Evolutionary conservation across 129 eudicot species (phyloP), one percentile per base, ranked within the genome.

Genomic region (Escallonia rubra): DNA sequence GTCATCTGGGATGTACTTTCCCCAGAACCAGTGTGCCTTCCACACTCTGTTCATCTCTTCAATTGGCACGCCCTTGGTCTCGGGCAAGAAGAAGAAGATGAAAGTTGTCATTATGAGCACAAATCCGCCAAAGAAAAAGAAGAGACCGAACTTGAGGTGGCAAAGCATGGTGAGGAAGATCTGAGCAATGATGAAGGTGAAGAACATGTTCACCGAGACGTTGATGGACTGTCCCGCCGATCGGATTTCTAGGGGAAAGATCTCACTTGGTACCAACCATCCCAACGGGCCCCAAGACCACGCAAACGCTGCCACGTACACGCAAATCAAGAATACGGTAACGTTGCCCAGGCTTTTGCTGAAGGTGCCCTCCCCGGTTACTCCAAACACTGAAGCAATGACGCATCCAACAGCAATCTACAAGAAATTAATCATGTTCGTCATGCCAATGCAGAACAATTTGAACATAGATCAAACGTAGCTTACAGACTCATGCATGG

Each of bases 251-350:
- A 81, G 0, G 0, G 86, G 82, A 45, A 63, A 72, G 23, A 81
- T 77, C n/a, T 81, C 86, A 49, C 82, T 73, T 0, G 86, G 86
- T 16, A 76, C 79, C 0, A 73, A 53, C 86, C 86, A 81, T 13
- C 86, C 79, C 51, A 81, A 9, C 0, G 86, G 86, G 10, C 86
- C 82, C 86, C 86, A 81, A 5, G 86, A 81, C 86, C 86, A 81
- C 0, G 79, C 82, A 44, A 81, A 81, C 7, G 63, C 86, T 4
- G 86, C 82, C 9, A 76, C 86, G 11, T 72, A 77, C 11, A 81
- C 9, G 52, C 86, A 81, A 34, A 77, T 81, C 3, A 71, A 46
- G 3, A 41, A 10, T 16, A 80, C 10, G 0, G 74, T 59, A 1
- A 66, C 8, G 57, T 65, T 11, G 4, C 77, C 77, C 9, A 10